Conservation (phyloP, 768 basidiomycete genomes). For the Lentinula boryana region DNA sequence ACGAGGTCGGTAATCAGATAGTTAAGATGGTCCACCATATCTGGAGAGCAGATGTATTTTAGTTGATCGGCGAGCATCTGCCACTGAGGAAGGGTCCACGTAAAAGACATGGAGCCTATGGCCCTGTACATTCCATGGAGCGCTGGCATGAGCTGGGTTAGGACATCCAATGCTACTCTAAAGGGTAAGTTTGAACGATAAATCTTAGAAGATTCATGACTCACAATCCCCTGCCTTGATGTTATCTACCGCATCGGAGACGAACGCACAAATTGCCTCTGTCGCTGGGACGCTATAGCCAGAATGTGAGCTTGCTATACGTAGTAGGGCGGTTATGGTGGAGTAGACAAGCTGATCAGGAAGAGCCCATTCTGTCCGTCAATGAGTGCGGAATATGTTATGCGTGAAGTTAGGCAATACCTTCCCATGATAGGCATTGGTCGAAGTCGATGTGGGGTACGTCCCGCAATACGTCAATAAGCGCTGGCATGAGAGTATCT, state of each 20-base stretch:
- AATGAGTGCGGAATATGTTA: too few species aligned
- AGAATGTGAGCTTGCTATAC: constrained; percentile 50
- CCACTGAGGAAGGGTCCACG: constrained; percentile 72
- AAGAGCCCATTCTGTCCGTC: constrained; percentile 67
- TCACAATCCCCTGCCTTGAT: constrained; percentile 50
- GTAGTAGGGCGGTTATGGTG: constrained; percentile 70
- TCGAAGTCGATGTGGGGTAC: constrained; percentile 77
- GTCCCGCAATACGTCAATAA: constrained; percentile 65
- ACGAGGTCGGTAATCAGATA: constrained; percentile 60
- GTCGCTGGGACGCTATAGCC: constrained; percentile 46
- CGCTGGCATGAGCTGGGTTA: constrained; percentile 74
- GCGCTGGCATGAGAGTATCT: constrained; percentile 47
- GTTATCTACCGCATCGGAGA: constrained; percentile 47
- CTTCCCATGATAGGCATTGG: constrained; percentile 72
- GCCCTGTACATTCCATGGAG: constrained; percentile 87
- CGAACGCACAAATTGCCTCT: constrained; percentile 56
- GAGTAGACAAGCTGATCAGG: constrained; percentile 82
- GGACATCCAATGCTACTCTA: constrained; percentile 54
- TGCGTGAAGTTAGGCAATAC: constrained; percentile 26
- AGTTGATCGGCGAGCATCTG: constrained; percentile 44
- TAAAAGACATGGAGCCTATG: constrained; percentile 69
- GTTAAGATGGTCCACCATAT: constrained; percentile 68
- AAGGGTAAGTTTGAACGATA: background rate
- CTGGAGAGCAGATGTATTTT: constrained; percentile 55
- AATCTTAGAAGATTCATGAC: constrained; percentile 15